These are phyloP conservation scores for Mycena alexandri DNA, from an alignment of 768 basidiomycete genomes.

Conservation along the genomic window DNA sequence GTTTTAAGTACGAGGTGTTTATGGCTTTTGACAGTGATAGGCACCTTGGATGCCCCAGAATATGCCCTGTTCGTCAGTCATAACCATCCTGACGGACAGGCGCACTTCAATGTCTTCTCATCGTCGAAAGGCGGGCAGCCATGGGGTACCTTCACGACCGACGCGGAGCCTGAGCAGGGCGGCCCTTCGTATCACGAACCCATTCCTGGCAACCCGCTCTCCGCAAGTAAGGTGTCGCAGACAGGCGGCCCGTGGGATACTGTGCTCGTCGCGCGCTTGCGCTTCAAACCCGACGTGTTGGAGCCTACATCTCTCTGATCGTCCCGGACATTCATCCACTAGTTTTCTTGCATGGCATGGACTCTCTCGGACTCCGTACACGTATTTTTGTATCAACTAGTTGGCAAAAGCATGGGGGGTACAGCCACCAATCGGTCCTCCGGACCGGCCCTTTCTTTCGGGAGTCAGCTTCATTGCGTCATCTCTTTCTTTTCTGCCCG, in stretches of 20 bases:
- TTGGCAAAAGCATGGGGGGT: neutral
- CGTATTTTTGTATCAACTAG: conserved; percentile 3
- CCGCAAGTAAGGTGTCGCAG: conserved; percentile 59
- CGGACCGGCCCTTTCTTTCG: no score
- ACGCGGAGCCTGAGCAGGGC: conserved; percentile 49
- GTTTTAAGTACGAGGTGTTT: neutral
- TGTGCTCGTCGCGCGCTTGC: conserved; percentile 62
- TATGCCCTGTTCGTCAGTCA: conserved; percentile 85
- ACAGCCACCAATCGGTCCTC: no score
- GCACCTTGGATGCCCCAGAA: conserved; percentile 76
- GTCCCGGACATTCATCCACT: conserved; percentile 4
- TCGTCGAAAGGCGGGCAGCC: conserved; percentile 56
- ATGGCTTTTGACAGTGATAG: conserved; percentile 62
- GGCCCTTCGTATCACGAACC: conserved; percentile 55
- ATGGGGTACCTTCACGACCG: conserved; percentile 70
- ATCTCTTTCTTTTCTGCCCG: no score
- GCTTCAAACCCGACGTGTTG: conserved; percentile 61
- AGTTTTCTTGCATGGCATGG: conserved; percentile 43
- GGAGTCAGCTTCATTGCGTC: no score
- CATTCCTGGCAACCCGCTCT: conserved; percentile 38
- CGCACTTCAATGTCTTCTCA: conserved; percentile 68
- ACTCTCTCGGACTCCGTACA: conserved; percentile 14
- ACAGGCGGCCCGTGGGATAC: conserved; percentile 54
- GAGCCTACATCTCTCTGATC: conserved; percentile 57
- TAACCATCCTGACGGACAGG: conserved; percentile 60